Percentiles rank a stretch among this genome's conserved stretches.
Evolutionary conservation across 768 basidiomycete genomes (phyloP).

Genomic region (Cytidiella melzeri): DNA sequence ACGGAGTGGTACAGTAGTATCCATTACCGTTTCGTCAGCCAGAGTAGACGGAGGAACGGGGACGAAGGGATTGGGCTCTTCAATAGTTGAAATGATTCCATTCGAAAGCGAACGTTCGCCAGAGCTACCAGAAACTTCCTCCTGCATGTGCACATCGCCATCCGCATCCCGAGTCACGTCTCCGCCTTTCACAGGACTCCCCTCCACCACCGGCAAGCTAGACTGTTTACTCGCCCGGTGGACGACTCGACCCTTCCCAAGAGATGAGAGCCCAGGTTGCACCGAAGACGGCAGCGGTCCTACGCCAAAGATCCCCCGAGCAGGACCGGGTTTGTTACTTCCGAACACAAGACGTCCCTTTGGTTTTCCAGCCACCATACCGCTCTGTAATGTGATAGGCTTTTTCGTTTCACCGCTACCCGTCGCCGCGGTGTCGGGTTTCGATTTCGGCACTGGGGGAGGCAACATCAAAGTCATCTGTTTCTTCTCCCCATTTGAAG

Average conservation of each 20-base stretch:
- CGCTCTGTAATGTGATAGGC: constrained; percentile 18
- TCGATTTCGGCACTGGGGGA: constrained; percentile 14
- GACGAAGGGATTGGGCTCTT: constrained; percentile 1
- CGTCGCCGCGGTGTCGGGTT: background rate
- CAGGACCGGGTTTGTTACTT: constrained; percentile 1
- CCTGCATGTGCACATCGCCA: background rate
- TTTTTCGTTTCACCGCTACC: background rate
- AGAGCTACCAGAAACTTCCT: background rate
- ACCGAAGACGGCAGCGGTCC: background rate
- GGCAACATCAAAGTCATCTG: constrained; percentile 18
- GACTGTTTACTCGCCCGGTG: constrained; percentile 37
- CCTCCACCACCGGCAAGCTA: constrained; percentile 38
- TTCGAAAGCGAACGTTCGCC: too few relatives aligned
- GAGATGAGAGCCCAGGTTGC: background rate
- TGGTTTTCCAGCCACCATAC: constrained; percentile 19
- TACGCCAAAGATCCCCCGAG: constrained; percentile 15
- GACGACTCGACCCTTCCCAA: constrained; percentile 13
- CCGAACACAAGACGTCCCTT: constrained; percentile 3
- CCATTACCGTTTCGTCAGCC: background rate
- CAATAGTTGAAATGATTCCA: background rate
- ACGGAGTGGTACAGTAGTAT: background rate
- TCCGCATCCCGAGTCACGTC: constrained; percentile 7
- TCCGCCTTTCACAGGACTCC: constrained; percentile 40
- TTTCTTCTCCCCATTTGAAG: constrained; percentile 1
- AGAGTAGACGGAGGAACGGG: background rate